Conservation (phyloP, 208 protist species). For the Trypanosoma boissoni region DNA sequence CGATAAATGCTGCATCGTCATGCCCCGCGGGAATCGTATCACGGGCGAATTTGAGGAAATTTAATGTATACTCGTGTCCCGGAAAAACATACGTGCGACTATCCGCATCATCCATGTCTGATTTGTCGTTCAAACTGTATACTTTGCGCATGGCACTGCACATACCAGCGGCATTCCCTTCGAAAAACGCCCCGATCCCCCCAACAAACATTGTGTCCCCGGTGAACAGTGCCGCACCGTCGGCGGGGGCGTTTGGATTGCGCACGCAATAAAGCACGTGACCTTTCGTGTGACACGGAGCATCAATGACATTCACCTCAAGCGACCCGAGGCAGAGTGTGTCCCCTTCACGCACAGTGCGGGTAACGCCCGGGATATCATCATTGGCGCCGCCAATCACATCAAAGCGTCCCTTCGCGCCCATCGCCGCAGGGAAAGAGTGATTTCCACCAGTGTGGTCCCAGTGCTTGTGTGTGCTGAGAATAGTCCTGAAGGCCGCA, state of each 20-base stretch:
- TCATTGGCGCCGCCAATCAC: conserved; percentile 82
- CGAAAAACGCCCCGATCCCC: conserved; percentile 93
- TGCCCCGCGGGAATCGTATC: conserved; percentile 19
- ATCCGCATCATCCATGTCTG: conserved; percentile 26
- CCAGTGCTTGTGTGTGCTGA: conserved; percentile 94
- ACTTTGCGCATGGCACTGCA: conserved; percentile 60
- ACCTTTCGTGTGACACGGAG: conserved; percentile 86
- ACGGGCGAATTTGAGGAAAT: conserved; percentile 70
- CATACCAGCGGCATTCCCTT: conserved; percentile 84
- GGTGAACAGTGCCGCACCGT: conserved; percentile 86
- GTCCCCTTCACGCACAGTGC: conserved; percentile 60
- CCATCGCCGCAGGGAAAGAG: conserved; percentile 31
- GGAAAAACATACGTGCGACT: conserved; percentile 69
- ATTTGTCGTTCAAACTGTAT: conserved; percentile 45
- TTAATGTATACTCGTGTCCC: conserved; percentile 90
- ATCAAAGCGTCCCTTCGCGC: conserved; percentile 16
- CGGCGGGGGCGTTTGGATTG: conserved; percentile 27
- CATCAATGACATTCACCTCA: conserved; percentile 67
- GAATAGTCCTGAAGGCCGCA: conserved; percentile 49
- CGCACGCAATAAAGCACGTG: conserved; percentile 75
- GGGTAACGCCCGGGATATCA: conserved; percentile 62
- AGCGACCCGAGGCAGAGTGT: conserved; percentile 54
- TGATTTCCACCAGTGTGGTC: conserved; percentile 92
- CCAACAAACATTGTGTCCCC: conserved; percentile 94
- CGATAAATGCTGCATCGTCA: conserved; percentile 42